These are phyloP conservation scores for Allantophomopsis cytisporea DNA, from an alignment of 2,329 filamentous ascomycete genomes.

Conservation along the genomic window DNA sequence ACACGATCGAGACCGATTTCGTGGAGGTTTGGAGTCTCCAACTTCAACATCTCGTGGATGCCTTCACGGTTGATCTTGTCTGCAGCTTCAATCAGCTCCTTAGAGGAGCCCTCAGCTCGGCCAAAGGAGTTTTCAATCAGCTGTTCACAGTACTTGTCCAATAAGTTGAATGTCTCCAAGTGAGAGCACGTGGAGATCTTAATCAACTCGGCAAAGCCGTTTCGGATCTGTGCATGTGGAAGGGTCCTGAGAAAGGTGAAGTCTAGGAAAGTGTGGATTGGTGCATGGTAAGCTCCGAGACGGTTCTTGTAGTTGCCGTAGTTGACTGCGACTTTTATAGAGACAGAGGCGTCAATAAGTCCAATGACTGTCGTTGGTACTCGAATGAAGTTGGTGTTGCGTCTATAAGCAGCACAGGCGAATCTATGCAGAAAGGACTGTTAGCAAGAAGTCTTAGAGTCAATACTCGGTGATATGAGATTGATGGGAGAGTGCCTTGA, in stretches of 20 bases:
- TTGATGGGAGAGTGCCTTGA: conserved; percentile 18
- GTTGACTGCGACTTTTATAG: conserved; percentile 69
- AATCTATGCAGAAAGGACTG: conserved; percentile 30
- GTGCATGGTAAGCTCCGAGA: conserved; percentile 60
- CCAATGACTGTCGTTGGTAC: conserved; percentile 65
- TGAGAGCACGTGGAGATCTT: conserved; percentile 64
- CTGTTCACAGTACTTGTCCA: conserved; percentile 57
- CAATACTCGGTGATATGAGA: conserved; percentile 1
- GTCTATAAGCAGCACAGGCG: conserved; percentile 57
- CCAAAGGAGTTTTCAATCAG: conserved; percentile 53
- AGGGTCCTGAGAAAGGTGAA: conserved; percentile 59
- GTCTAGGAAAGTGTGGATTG: conserved; percentile 59
- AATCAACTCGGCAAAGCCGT: conserved; percentile 63
- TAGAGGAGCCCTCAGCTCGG: conserved; percentile 37
- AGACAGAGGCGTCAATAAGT: conserved; percentile 61
- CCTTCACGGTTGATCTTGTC: conserved; percentile 56
- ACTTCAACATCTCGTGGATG: conserved; percentile 60
- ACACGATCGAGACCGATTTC: conserved; percentile 61
- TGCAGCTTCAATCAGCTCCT: conserved; percentile 44
- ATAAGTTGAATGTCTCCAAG: conserved; percentile 47
- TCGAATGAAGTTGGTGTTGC: conserved; percentile 62
- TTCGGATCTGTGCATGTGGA: conserved; percentile 53
- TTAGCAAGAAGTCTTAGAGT: conserved; percentile 6
- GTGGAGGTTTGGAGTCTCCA: conserved; percentile 61
- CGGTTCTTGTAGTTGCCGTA: conserved; percentile 67